Conservation (phyloP, 345 rosid species). For the Lepidium sativum region DNA sequence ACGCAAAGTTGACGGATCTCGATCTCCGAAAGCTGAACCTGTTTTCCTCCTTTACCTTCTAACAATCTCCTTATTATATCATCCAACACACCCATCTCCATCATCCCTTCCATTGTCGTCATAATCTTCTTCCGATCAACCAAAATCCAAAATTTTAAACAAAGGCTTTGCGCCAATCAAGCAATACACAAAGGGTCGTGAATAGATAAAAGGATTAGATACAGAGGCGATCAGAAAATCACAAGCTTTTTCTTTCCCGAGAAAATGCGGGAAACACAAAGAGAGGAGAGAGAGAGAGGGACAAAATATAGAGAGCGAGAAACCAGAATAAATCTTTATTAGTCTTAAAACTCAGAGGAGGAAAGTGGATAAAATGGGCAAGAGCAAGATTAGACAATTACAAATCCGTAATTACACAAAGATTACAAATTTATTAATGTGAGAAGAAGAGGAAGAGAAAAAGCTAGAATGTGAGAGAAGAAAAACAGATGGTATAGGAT, state of each 20-base stretch:
- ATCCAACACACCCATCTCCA: conserved; percentile 79
- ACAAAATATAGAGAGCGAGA: not conserved
- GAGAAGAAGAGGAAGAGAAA: conserved; percentile 8
- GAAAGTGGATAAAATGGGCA: conserved; percentile 17
- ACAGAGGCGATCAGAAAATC: not conserved
- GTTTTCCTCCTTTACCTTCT: conserved; percentile 89
- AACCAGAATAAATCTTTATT: conserved; percentile 19
- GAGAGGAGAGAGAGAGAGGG: not conserved
- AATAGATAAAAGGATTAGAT: not conserved
- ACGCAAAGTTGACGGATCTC: conserved; percentile 99
- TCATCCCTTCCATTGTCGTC: conserved; percentile 63
- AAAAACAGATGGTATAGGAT: conserved; percentile 22
- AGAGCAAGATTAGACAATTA: conserved; percentile 5
- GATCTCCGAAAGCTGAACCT: conserved; percentile 89
- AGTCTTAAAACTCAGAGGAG: conserved; percentile 13
- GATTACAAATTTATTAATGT: not conserved
- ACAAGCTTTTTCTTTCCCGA: conserved; percentile 2
- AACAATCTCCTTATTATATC: conserved; percentile 85
- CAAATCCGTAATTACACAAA: not conserved
- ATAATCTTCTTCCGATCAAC: conserved; percentile 33
- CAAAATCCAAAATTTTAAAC: conserved; percentile 3
- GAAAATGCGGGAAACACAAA: conserved; percentile 17
- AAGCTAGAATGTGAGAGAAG: conserved; percentile 1
- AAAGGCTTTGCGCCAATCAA: conserved; percentile 18
- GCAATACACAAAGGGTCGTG: conserved; percentile 11